Evolutionary conservation across 352 stramenopile genomes (phyloP).

Genomic region (Aphanomyces stellatus): DNA sequence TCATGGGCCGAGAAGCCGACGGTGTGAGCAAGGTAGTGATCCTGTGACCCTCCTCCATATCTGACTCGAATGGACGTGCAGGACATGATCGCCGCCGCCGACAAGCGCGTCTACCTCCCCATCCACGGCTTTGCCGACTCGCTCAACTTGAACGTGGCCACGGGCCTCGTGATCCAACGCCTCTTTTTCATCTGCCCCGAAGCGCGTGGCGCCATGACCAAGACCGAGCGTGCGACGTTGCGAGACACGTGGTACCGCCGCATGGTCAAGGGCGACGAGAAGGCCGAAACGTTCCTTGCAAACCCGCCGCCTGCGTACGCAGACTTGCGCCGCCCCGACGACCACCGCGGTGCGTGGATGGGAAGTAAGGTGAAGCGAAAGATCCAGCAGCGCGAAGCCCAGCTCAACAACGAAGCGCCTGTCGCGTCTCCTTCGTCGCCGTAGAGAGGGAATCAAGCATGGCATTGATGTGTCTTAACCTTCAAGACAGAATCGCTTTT

Average conservation of each 20-base stretch:
- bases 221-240: conserved; percentile 23
- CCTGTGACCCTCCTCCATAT: not conserved
- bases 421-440: not conserved
- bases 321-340: conserved; percentile 28
- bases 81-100: conserved; percentile 54
- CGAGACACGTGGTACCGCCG: conserved; percentile 29
- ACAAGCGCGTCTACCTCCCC: conserved; percentile 78
- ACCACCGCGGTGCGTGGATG: conserved; percentile 33
- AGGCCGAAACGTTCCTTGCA: conserved; percentile 22
- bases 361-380: conserved; percentile 23
- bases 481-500: too few relatives aligned
- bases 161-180: conserved; percentile 68
- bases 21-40: conserved; percentile 39
- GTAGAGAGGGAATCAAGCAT: not conserved
- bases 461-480: too few relatives aligned
- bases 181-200: conserved; percentile 35
- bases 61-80: not conserved
- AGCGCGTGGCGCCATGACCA: conserved; percentile 26
- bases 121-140: conserved; percentile 81
- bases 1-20: conserved; percentile 82
- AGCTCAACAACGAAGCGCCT: not conserved
- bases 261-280: conserved; percentile 26
- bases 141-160: conserved; percentile 81
- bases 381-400: conserved; percentile 1
- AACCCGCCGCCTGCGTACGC: conserved; percentile 22